Evolutionary conservation across 192 early-diverging fungal genomes (phyloP).

Genomic region (Entophlyctis luteolus): DNA sequence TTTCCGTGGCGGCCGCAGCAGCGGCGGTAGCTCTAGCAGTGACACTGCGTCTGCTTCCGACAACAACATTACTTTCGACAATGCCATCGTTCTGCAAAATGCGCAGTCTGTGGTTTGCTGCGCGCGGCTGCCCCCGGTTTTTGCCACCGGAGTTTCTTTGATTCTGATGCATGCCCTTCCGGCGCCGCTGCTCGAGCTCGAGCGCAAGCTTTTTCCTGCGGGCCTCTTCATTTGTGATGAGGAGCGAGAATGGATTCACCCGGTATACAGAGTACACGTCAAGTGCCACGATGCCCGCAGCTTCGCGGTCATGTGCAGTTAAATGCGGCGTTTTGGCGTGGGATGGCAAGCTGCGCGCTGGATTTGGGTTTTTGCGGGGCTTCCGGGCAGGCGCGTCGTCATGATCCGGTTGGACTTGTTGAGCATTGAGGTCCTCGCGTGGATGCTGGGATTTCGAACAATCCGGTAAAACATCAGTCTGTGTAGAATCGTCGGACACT

Average conservation of each 20-base stretch:
- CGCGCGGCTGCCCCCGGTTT: neutral
- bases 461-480: no score
- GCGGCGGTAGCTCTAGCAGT: neutral
- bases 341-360: neutral
- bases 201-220: neutral
- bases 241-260: slow-evolving; percentile 17
- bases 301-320: neutral
- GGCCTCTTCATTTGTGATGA: slow-evolving; percentile 3
- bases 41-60: neutral
- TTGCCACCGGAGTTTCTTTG: no score
- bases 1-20: neutral
- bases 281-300: slow-evolving; percentile 29
- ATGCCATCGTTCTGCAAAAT: neutral
- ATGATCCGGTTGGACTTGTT: no score
- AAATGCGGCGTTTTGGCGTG: neutral
- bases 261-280: slow-evolving; percentile 34
- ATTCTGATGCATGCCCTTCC: no score
- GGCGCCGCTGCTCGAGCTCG: neutral
- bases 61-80: neutral
- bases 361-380: slow-evolving; percentile 2
- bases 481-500: no score
- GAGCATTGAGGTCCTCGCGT: no score
- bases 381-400: no score
- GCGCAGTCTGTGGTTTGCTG: neutral
- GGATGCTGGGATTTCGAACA: no score